Evolutionary conservation across 2,329 filamentous ascomycete genomes (phyloP), one percentile per base, ranked within the genome.

Genomic region (Alternaria sp.): DNA sequence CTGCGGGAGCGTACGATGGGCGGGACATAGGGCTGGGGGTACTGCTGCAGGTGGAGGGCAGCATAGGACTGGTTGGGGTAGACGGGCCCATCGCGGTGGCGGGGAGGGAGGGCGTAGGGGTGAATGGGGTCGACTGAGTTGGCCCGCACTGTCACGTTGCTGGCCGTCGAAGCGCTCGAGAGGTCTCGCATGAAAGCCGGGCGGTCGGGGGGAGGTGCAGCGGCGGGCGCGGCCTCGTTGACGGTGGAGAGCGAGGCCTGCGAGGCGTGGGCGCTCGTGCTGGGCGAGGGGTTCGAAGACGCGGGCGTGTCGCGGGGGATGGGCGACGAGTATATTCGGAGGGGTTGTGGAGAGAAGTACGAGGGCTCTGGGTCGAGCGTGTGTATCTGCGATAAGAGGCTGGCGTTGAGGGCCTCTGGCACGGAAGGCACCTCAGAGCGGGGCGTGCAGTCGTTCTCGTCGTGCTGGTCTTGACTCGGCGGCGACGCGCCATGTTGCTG

Each of bases 61-160:
- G 83, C 80, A 71, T 84, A 84, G 17, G 83, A 81, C 74, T 85
- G 84, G 68, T 85, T 84, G 49, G 83, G 83, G 67, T 81, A 85
- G 61, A 77, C 71, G 19, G 80, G 81, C 26, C 79, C 76, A 69
- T 79, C 74, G 40, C 70, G 70, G 30, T 65, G 69, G 32, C 59
- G 67, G 17, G 66, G 63, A 21, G 65, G 70, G n/a, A 61, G 51
- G 19, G 60, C 67, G 56, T 59, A 66, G 44, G 63, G 56, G 62
- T 69, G 60, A 63, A 71, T 55, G 66, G 69, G 68, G 17, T 73
- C 74, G 36, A 73, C 66, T 21, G 73, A 71, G 56, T 70, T 67
- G 25, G 79, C 78, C 44, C 81, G 82, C 57, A 82, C 76, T 2
- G 81, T 81, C 53, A 78, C 73, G 55, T 76, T 77, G 71, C 81